Conservation (phyloP, 148 eudicot genomes). For the Drosera capensis region DNA sequence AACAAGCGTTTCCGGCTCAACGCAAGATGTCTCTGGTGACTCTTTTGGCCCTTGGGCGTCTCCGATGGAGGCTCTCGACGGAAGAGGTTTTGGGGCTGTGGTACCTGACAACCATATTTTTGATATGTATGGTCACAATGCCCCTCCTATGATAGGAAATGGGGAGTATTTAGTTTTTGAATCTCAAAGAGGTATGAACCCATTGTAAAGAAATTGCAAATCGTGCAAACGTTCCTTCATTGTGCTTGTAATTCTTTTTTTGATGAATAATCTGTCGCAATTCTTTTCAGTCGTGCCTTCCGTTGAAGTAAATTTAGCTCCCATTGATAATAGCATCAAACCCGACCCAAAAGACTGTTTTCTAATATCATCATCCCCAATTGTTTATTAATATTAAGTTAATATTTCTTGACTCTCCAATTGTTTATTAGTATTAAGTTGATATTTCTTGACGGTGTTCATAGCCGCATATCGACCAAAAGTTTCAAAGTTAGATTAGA, state of each 20-base stretch:
- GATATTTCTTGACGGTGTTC: too few relatives aligned
- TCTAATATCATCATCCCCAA: too few relatives aligned
- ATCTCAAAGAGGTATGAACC: constrained; percentile 36
- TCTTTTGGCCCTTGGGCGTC: constrained; percentile 46
- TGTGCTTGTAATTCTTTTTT: not conserved
- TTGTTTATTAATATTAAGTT: too few relatives aligned
- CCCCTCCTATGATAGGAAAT: constrained; percentile 21
- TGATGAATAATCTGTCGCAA: too few relatives aligned
- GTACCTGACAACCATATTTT: constrained; percentile 31
- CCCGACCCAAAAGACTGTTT: too few relatives aligned
- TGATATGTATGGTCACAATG: constrained; percentile 52
- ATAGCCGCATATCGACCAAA: too few relatives aligned
- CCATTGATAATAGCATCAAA: too few relatives aligned
- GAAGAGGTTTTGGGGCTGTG: constrained; percentile 18
- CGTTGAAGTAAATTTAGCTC: too few relatives aligned
- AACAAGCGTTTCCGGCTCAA: constrained; percentile 17
- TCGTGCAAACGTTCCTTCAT: not conserved
- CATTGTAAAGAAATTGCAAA: constrained; percentile 19
- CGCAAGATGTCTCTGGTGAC: constrained; percentile 48
- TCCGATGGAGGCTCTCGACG: constrained; percentile 33
- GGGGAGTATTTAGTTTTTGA: constrained; percentile 44
- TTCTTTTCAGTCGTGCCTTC: too few relatives aligned
- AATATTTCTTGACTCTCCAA: too few relatives aligned
- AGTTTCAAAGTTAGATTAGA: too few relatives aligned
- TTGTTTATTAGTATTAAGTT: too few relatives aligned